Percentiles rank a stretch among this genome's conserved stretches.
Evolutionary conservation across 192 early-diverging fungal species (phyloP).

Genomic region (Entomortierella parvispora): DNA sequence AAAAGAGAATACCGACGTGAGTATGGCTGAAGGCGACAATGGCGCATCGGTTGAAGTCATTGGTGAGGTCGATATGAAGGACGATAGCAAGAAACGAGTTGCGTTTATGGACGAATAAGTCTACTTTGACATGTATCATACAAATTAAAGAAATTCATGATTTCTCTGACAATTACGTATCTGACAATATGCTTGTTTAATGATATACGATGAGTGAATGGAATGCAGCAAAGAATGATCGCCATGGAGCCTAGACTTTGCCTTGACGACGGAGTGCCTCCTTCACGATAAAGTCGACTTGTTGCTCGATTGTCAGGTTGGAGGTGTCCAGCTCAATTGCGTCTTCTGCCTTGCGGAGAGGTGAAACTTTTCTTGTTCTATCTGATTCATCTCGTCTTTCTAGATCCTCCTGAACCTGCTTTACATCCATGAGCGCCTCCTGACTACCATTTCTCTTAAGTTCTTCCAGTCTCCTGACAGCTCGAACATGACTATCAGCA

Average conservation of each 20-base stretch:
- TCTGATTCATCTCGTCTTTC: constrained; percentile 76
- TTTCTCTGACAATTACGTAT: too few relatives aligned
- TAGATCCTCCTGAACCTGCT: constrained; percentile 70
- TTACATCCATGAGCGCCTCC: constrained; percentile 20
- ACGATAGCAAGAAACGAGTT: constrained; percentile 15
- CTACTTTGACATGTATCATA: constrained; percentile 8
- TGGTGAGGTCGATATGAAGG: not conserved
- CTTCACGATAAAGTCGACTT: constrained; percentile 71
- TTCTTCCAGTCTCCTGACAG: constrained; percentile 74
- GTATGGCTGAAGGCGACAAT: not conserved
- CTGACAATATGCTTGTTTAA: too few relatives aligned
- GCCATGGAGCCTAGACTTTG: too few relatives aligned
- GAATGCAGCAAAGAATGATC: too few relatives aligned
- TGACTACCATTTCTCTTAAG: constrained; percentile 25
- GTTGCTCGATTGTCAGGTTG: constrained; percentile 69
- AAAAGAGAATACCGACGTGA: not conserved
- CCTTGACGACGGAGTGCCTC: constrained; percentile 4
- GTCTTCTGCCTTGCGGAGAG: constrained; percentile 75
- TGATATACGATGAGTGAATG: too few relatives aligned
- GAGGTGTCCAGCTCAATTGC: constrained; percentile 83
- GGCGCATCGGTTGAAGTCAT: not conserved
- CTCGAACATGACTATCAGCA: constrained; percentile 71
- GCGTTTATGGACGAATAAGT: constrained; percentile 20
- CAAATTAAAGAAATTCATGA: too few relatives aligned
- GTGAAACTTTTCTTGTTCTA: constrained; percentile 69